A percentile compares a stretch with the other conserved stretches of the same genome.
phyloP scores from a whole-genome alignment of 2,329 filamentous ascomycete genomes.

The Venturiaceae sp. region DNA sequence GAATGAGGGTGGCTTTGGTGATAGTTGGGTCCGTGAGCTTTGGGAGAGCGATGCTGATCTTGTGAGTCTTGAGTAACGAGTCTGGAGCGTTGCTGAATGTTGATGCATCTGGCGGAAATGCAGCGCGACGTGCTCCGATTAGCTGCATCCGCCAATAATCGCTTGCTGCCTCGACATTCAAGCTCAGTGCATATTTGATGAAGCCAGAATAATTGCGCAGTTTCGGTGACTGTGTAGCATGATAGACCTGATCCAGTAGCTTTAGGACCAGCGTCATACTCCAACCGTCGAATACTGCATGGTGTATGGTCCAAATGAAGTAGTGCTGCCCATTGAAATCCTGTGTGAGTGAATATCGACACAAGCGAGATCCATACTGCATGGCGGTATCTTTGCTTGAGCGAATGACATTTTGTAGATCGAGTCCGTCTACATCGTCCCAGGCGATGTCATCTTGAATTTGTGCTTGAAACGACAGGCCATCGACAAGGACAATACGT shows the following conservation, averaged over 20 bases:
- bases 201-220: conserved; percentile 34
- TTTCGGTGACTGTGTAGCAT: conserved; percentile 16
- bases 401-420: no score
- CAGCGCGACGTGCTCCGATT: conserved; percentile 32
- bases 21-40: conserved; percentile 26
- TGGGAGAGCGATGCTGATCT: conserved; percentile 11
- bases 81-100: conserved; percentile 32
- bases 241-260: conserved; percentile 46
- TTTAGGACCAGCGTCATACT: conserved; percentile 64
- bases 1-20: conserved; percentile 44
- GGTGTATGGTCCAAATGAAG: conserved; percentile 56
- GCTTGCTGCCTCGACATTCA: conserved; percentile 28
- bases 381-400: no score
- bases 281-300: conserved; percentile 87
- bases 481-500: no score
- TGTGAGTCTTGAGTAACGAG: no score
- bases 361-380: conserved; percentile 38
- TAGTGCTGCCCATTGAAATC: conserved; percentile 31
- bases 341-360: conserved; percentile 39
- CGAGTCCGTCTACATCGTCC: background rate
- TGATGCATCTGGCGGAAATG: conserved; percentile 40
- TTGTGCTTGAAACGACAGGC: no score
- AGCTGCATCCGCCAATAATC: conserved; percentile 39
- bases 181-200: conserved; percentile 35
- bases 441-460: background rate